Percentiles rank a stretch among this genome's conserved stretches.
Conservation (phyloP, 2,329 filamentous ascomycete species). For the Clarireedia monteithiana region DNA sequence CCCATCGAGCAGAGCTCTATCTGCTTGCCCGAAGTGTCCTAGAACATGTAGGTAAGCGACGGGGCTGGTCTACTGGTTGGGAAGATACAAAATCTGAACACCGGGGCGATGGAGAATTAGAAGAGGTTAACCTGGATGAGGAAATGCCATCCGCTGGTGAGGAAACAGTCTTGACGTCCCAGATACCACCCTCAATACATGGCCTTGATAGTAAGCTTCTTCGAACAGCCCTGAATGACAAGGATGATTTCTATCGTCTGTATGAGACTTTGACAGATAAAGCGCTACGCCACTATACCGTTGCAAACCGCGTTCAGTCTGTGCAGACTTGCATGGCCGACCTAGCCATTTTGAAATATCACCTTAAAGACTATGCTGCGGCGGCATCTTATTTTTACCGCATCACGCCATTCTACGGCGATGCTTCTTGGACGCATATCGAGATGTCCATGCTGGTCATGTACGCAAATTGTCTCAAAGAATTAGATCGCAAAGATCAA, state of each 20-base stretch:
- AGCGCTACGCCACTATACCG: constrained; percentile 72
- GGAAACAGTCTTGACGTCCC: neutral
- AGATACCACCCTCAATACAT: constrained; percentile 22
- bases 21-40: constrained; percentile 73
- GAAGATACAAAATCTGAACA: constrained; percentile 42
- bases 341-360: constrained; percentile 75
- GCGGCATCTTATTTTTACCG: constrained; percentile 73
- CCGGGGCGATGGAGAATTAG: constrained; percentile 36
- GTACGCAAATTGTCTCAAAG: constrained; percentile 74
- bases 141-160: constrained; percentile 6
- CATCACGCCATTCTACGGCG: constrained; percentile 71
- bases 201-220: constrained; percentile 52
- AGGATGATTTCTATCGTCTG: constrained; percentile 56
- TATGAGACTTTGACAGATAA: constrained; percentile 78
- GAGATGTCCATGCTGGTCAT: constrained; percentile 80
- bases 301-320: constrained; percentile 71
- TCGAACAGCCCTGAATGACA: constrained; percentile 51
- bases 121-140: constrained; percentile 47
- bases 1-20: constrained; percentile 74
- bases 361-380: constrained; percentile 62
- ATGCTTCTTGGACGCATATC: constrained; percentile 68
- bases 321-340: constrained; percentile 75
- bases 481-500: constrained; percentile 68
- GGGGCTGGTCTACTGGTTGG: constrained; percentile 75
- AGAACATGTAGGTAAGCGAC: constrained; percentile 61